Base-by-base conservation (phyloP, 164 flowering plant species). In the Piper longum region DNA sequence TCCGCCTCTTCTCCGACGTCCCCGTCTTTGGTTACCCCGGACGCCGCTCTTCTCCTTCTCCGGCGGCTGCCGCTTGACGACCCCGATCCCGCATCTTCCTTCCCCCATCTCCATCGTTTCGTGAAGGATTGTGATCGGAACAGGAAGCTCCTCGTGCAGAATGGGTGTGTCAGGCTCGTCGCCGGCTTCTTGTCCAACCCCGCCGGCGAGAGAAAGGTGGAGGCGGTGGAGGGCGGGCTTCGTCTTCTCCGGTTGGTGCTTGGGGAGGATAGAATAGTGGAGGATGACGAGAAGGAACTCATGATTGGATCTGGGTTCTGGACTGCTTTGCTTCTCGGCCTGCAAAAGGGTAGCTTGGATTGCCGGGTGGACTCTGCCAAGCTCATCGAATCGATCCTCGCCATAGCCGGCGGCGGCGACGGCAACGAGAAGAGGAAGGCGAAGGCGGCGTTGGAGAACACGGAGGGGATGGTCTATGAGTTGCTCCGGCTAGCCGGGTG, bases 81-180 rank as follows among this genome's bases (percentile, higher is more conserved):
- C 40, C 52, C 67, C 36, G 42, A 8, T 4, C 51, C 60, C 14
- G 7, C 40, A 52, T 17, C 60, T 12, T 36, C 68, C 14, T 58
- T 60, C 9, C 12, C 57, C 45, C 43, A 51, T 16, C 16, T 88
- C 43, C 40, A 67, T 16, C 59, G 62, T 5, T 83, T 82, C 63
- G 80, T 80, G 0, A 57, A 43, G 13, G 78, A 73, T 54, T 78
- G 81, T 5, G 78, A 67, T 4, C 83, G 79, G 67, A 85, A 81
- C 64, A 70, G 75, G 18, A 73, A 67, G 57, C 74, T 80, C 41
- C 66, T 88, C 39, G 81, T 70, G 18, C 64, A 57, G 14, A 81
- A 78, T 7, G 88, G 84, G 0, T 77, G 83, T 45, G 64, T 77
- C 16, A 41, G 55, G 2, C n/a, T 64, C 40, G 66, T 85, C n/a